Evolutionary conservation across 2,329 filamentous ascomycete genomes (phyloP).

Genomic region (Aschersonia sp.): DNA sequence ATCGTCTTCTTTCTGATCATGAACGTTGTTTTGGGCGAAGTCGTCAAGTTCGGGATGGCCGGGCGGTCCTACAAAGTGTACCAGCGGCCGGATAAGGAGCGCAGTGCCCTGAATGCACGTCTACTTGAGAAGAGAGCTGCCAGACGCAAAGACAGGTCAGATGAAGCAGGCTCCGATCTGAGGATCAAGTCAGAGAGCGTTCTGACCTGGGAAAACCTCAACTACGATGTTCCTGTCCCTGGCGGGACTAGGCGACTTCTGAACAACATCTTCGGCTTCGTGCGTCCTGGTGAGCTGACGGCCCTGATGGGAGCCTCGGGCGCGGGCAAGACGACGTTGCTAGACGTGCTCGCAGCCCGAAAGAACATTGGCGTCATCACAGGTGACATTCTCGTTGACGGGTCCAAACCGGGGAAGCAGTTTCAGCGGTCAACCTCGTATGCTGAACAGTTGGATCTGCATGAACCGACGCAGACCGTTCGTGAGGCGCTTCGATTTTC

Average conservation of each 20-base stretch:
- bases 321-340: slow-evolving; percentile 75
- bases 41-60: slow-evolving; percentile 62
- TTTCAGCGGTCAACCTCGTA: slow-evolving; percentile 49
- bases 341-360: slow-evolving; percentile 55
- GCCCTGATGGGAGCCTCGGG: slow-evolving; percentile 72
- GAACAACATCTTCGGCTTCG: slow-evolving; percentile 48
- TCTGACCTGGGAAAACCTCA: slow-evolving; percentile 78
- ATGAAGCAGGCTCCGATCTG: slow-evolving; percentile 33
- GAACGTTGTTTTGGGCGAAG: slow-evolving; percentile 67
- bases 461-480: slow-evolving; percentile 47
- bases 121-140: slow-evolving; percentile 44
- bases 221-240: slow-evolving; percentile 54
- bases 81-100: slow-evolving; percentile 52
- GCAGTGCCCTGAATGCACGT: slow-evolving; percentile 48
- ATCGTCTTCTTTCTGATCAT: slow-evolving; percentile 61
- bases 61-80: slow-evolving; percentile 73
- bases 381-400: slow-evolving; percentile 43
- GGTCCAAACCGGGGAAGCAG: slow-evolving; percentile 37
- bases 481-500: slow-evolving; percentile 50
- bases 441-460: slow-evolving; percentile 47
- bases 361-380: slow-evolving; percentile 47
- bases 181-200: slow-evolving; percentile 46
- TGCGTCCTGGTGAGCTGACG: slow-evolving; percentile 62
- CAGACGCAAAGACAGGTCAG: slow-evolving; percentile 30
- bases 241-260: slow-evolving; percentile 41